Conservation (phyloP, 805 yeast species). For the Schizosaccharomyces octosporus region DNA sequence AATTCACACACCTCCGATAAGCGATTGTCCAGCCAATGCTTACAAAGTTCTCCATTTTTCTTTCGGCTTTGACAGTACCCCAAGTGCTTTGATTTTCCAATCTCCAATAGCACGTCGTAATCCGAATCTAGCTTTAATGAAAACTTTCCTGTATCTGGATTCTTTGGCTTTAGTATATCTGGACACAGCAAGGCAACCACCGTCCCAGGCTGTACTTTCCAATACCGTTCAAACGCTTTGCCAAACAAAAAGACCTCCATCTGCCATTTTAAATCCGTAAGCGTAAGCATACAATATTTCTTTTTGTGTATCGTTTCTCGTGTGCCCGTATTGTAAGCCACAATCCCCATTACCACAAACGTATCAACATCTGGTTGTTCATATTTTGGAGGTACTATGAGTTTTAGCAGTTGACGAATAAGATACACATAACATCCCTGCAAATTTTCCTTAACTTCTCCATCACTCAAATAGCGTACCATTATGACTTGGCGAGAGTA, state of each 20-base stretch:
- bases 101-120: conserved; percentile 33
- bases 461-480: conserved; percentile 23
- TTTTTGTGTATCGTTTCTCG: conserved; percentile 9
- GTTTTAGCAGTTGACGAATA: conserved; percentile 34
- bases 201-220: conserved; percentile 55
- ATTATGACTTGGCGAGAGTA: conserved; percentile 12
- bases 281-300: conserved; percentile 33
- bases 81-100: conserved; percentile 45
- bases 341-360: conserved; percentile 57
- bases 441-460: conserved; percentile 18
- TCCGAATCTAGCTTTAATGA: conserved; percentile 30
- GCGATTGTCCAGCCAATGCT: conserved; percentile 30
- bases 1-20: conserved; percentile 38
- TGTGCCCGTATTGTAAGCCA: conserved; percentile 1
- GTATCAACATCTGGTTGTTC: conserved; percentile 42
- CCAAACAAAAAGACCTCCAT: conserved; percentile 42
- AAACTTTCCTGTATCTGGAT: conserved; percentile 18
- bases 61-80: conserved; percentile 38
- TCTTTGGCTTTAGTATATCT: conserved; percentile 16
- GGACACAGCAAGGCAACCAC: conserved; percentile 59
- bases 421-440: conserved; percentile 29
- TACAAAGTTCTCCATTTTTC: conserved; percentile 29
- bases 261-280: conserved; percentile 44
- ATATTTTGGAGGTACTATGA: conserved; percentile 44
- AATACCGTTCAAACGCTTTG: conserved; percentile 39